Evolutionary conservation across 202 grass and related monocot genomes (phyloP).

Genomic region (Carex sylvatica): DNA sequence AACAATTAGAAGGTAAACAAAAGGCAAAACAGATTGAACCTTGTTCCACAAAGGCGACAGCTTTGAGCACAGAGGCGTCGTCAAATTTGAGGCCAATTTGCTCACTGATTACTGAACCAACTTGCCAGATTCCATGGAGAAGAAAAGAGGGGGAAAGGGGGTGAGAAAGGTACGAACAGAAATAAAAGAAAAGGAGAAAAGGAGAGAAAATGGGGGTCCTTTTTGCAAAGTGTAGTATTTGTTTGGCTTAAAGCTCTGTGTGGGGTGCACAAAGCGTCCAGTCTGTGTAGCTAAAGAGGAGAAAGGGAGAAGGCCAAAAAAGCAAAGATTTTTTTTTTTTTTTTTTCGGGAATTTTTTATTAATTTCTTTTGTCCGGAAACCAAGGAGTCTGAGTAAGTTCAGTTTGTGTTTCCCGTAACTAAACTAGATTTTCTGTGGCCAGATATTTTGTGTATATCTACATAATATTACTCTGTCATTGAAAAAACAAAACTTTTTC

Average conservation of each 20-base stretch:
- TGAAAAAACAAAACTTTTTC: neutral
- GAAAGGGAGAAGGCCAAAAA: neutral
- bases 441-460: neutral
- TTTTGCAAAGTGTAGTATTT: conserved; percentile 26
- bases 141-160: neutral
- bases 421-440: neutral
- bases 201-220: conserved; percentile 7
- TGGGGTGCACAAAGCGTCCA: conserved; percentile 6
- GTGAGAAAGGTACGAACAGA: conserved; percentile 17
- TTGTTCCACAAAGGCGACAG: conserved; percentile 21
- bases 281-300: conserved; percentile 12
- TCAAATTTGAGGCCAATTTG: conserved; percentile 10
- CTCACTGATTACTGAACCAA: conserved; percentile 16
- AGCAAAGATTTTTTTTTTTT: conserved; percentile 10
- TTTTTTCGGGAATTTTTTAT: neutral
- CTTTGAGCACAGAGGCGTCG: neutral
- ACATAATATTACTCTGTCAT: neutral
- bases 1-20: conserved; percentile 18
- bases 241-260: conserved; percentile 24
- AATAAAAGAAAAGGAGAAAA: conserved; percentile 15
- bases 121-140: conserved; percentile 8
- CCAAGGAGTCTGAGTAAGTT: conserved; percentile 5
- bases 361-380: conserved; percentile 9
- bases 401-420: conserved; percentile 15
- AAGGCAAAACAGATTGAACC: conserved; percentile 10